phyloP scores from a whole-genome alignment of 768 basidiomycete species.

The Termitomyces sp. region DNA sequence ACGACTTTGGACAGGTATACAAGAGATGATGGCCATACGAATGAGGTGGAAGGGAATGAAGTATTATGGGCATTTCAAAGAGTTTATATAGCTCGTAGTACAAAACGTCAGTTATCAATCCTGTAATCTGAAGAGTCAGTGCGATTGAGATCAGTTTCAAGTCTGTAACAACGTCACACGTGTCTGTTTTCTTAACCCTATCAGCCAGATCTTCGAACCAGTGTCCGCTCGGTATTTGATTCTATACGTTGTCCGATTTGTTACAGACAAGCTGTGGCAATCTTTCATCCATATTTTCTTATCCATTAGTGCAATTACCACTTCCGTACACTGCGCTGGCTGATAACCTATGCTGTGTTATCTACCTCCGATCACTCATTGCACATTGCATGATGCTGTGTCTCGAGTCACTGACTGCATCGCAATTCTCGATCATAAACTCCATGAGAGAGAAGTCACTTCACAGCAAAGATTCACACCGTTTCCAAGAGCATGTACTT shows the following conservation, averaged over 20 bases:
- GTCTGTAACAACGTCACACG: not conserved
- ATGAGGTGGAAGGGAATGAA: constrained; percentile 10
- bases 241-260: not conserved
- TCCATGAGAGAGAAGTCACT: no score
- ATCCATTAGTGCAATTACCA: not conserved
- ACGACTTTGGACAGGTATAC: constrained; percentile 14
- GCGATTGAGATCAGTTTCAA: constrained; percentile 8
- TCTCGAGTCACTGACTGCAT: no score
- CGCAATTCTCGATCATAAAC: no score
- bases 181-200: not conserved
- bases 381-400: not conserved
- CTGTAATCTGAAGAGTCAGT: not conserved
- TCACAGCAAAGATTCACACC: no score
- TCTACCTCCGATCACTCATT: not conserved
- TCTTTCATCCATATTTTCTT: not conserved
- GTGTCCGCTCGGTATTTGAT: not conserved
- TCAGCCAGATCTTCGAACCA: not conserved
- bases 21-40: constrained; percentile 14
- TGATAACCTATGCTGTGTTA: constrained; percentile 4
- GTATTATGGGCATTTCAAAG: constrained; percentile 1
- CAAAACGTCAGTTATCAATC: not conserved
- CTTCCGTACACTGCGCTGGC: constrained; percentile 9
- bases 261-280: not conserved
- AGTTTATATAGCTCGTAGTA: constrained; percentile 8
- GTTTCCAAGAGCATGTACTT: no score